Percentiles rank a stretch among this genome's conserved stretches.
Conservation (phyloP, 1,284 basidiomycete species). For the Papiliotrema flavescens region DNA sequence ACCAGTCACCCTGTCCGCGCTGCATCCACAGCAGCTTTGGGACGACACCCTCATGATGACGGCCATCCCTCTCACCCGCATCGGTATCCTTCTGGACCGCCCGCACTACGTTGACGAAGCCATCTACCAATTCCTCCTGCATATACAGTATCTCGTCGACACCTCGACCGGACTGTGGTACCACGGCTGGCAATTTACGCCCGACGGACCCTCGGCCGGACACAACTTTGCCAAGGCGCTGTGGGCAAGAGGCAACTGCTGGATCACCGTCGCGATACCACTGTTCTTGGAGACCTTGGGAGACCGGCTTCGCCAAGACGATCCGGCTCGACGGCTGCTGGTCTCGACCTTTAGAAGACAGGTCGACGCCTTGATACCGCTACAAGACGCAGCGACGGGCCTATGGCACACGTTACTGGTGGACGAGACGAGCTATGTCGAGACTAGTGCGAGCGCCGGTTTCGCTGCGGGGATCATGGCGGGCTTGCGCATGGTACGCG, state of each 20-base stretch:
- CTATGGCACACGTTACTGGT: slow-evolving; percentile 63
- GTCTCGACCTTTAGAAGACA: slow-evolving; percentile 55
- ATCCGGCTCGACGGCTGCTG: slow-evolving; percentile 56
- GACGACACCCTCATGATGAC: slow-evolving; percentile 67
- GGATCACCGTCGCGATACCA: slow-evolving; percentile 61
- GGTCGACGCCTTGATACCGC: slow-evolving; percentile 56
- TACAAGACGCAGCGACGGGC: slow-evolving; percentile 55
- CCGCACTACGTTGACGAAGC: slow-evolving; percentile 61
- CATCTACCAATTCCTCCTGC: slow-evolving; percentile 59
- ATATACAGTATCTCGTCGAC: slow-evolving; percentile 45
- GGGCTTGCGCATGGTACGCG: slow-evolving; percentile 52
- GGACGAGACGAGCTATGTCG: slow-evolving; percentile 59
- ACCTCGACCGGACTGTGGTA: slow-evolving; percentile 40
- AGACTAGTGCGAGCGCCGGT: slow-evolving; percentile 60
- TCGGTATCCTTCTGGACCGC: slow-evolving; percentile 57
- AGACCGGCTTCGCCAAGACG: slow-evolving; percentile 43
- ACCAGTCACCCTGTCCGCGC: neutral
- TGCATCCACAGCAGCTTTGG: slow-evolving; percentile 55
- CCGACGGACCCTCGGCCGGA: slow-evolving; percentile 9
- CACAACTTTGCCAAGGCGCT: slow-evolving; percentile 55
- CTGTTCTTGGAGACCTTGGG: slow-evolving; percentile 58
- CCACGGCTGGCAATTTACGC: slow-evolving; percentile 49
- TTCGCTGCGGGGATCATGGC: slow-evolving; percentile 62
- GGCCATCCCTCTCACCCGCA: slow-evolving; percentile 57
- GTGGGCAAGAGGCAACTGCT: slow-evolving; percentile 65